These are phyloP conservation scores for Sclerotinia nivalis DNA, from an alignment of 2,329 filamentous ascomycete genomes.

Conservation along the genomic window DNA sequence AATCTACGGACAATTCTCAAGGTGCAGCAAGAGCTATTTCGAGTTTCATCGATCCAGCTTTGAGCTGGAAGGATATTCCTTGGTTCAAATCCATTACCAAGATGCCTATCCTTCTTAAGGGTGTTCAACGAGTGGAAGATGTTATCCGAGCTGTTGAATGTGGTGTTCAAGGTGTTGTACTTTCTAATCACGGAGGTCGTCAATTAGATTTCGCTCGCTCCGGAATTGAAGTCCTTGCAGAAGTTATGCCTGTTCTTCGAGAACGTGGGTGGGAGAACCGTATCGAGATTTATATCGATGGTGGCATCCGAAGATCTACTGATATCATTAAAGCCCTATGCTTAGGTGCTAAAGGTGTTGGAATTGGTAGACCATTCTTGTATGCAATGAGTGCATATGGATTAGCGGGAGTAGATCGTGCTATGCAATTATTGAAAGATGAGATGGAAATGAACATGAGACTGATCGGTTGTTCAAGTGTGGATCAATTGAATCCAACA, in stretches of 20 bases:
- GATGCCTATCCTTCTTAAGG: slow-evolving; percentile 96
- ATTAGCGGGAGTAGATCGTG: slow-evolving; percentile 79
- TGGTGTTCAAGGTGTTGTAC: slow-evolving; percentile 84
- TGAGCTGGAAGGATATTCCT: slow-evolving; percentile 90
- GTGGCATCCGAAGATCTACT: slow-evolving; percentile 83
- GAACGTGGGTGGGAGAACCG: slow-evolving; percentile 70
- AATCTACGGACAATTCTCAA: slow-evolving; percentile 79
- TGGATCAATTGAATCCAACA: slow-evolving; percentile 77
- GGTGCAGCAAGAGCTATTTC: slow-evolving; percentile 94
- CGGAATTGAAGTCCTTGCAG: slow-evolving; percentile 84
- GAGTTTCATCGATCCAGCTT: slow-evolving; percentile 91
- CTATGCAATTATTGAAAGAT: slow-evolving; percentile 90
- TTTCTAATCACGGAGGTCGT: slow-evolving; percentile 93
- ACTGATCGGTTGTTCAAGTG: slow-evolving; percentile 73
- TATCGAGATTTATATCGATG: slow-evolving; percentile 89
- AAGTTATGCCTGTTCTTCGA: slow-evolving; percentile 86
- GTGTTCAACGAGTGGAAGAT: slow-evolving; percentile 93
- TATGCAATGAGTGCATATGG: slow-evolving; percentile 97
- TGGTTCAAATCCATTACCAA: slow-evolving; percentile 90
- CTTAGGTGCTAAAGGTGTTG: slow-evolving; percentile 86
- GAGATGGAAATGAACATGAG: slow-evolving; percentile 99
- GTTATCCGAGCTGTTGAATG: slow-evolving; percentile 81
- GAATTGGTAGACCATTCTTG: slow-evolving; percentile 91
- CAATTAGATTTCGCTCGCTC: slow-evolving; percentile 92
- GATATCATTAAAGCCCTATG: slow-evolving; percentile 96